A percentile compares a stretch with the other conserved stretches of the same genome.
Conservation (phyloP, 805 yeast genomes). For the Hemisphaericaspora nanyangensis region DNA sequence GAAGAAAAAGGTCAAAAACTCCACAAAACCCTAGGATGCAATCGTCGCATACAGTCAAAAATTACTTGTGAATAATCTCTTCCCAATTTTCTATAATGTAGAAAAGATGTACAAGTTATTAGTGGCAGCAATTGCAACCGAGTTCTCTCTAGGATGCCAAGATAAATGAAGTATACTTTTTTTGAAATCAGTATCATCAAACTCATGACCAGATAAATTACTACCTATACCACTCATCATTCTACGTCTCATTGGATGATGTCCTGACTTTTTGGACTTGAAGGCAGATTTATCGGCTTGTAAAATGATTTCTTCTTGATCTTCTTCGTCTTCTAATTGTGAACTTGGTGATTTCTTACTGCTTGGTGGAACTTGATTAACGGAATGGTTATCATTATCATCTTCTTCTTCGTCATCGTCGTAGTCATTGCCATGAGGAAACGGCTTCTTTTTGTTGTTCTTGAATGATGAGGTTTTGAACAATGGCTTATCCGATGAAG, state of each 20-base stretch:
- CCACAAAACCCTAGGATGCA: too few species aligned
- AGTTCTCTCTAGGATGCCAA: slow-evolving; percentile 97
- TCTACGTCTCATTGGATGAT: slow-evolving; percentile 42
- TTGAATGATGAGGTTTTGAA: slow-evolving; percentile 12
- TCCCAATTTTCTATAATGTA: slow-evolving; percentile 48
- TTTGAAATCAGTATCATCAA: slow-evolving; percentile 85
- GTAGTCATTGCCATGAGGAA: slow-evolving; percentile 37
- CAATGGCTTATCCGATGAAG: slow-evolving; percentile 8
- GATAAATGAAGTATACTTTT: slow-evolving; percentile 91
- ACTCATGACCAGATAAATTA: slow-evolving; percentile 41
- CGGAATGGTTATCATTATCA: slow-evolving; percentile 13
- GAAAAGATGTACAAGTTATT: slow-evolving; percentile 87
- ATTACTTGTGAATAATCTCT: too few species aligned
- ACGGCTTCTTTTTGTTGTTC: slow-evolving; percentile 10
- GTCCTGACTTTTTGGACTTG: slow-evolving; percentile 64
- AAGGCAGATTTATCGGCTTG: slow-evolving; percentile 98
- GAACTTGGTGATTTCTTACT: slow-evolving; percentile 27
- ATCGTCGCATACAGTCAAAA: too few species aligned
- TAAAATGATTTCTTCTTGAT: slow-evolving; percentile 62
- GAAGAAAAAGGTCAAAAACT: too few species aligned
- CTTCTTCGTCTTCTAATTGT: slow-evolving; percentile 25
- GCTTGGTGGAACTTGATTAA: slow-evolving; percentile 21
- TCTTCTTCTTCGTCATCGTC: slow-evolving; percentile 27
- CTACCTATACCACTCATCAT: slow-evolving; percentile 47
- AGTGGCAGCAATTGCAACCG: slow-evolving; percentile 97